Percentiles rank a stretch among this genome's conserved stretches.
These are phyloP conservation scores for Xylaria sp. DNA, from an alignment of 2,329 filamentous ascomycete genomes.

Conservation along the genomic window DNA sequence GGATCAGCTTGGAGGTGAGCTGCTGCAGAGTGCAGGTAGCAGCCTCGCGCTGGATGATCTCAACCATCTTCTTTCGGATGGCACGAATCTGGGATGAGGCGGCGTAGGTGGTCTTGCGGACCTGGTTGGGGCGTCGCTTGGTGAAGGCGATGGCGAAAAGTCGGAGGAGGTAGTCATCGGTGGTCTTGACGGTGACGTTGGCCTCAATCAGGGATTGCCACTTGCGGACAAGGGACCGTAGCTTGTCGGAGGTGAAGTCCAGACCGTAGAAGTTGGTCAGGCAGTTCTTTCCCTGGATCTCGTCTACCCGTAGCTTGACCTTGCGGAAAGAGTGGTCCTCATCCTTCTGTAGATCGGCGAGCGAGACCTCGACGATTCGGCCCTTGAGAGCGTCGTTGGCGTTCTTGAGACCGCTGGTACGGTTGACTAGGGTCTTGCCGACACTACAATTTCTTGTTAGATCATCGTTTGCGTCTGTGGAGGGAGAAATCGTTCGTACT, in stretches of 20 bases:
- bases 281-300: conserved; percentile 99
- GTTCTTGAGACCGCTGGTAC: conserved; percentile 99
- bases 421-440: conserved; percentile 99
- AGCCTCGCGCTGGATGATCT: conserved; percentile 98
- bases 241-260: conserved; percentile 99
- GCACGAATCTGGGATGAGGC: conserved; percentile 95
- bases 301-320: conserved; percentile 97
- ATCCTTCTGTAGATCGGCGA: conserved; percentile 99
- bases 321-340: conserved; percentile 99
- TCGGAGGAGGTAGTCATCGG: conserved; percentile 99
- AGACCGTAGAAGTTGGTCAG: conserved; percentile 99
- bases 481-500: conserved; percentile 73
- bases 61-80: conserved; percentile 99
- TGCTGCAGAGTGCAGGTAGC: conserved; percentile 93
- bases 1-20: conserved; percentile 98
- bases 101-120: conserved; percentile 99
- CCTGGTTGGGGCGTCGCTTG: conserved; percentile 98
- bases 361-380: conserved; percentile 97
- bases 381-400: conserved; percentile 99
- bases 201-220: conserved; percentile 99
- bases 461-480: conserved; percentile 36
- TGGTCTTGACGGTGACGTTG: conserved; percentile 99
- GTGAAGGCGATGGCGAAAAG: conserved; percentile 99
- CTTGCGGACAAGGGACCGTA: conserved; percentile 98
- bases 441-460: conserved; percentile 72